phyloP scores from a whole-genome alignment of 1,284 basidiomycete genomes.

The Boletus subluridellus region DNA sequence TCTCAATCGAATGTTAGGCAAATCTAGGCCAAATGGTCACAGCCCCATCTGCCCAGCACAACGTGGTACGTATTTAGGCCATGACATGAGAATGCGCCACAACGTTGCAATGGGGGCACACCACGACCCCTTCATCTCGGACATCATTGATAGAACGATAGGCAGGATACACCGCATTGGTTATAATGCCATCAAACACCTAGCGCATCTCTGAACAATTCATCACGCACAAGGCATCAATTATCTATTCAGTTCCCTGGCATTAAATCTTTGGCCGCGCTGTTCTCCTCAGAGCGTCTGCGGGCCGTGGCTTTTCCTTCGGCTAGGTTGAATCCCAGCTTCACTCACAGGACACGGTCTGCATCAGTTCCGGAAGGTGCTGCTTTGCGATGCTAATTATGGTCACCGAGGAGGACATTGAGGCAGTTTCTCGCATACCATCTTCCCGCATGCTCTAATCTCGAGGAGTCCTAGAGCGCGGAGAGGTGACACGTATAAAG shows the following conservation, averaged over 20 bases:
- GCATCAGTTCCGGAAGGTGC: conserved; percentile 20
- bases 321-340: conserved; percentile 26
- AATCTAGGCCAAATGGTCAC: conserved; percentile 17
- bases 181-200: conserved; percentile 12
- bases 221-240: conserved; percentile 19
- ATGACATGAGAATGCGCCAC: conserved; percentile 30
- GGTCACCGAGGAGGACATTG: conserved; percentile 25
- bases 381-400: conserved; percentile 24
- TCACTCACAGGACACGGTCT: conserved; percentile 20
- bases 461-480: conserved; percentile 8
- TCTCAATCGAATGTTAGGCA: conserved; percentile 9
- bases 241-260: conserved; percentile 10
- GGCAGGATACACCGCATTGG: conserved; percentile 9
- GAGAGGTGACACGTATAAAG: conserved; percentile 24
- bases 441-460: conserved; percentile 17
- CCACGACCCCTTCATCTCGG: conserved; percentile 20
- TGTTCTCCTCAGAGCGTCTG: conserved; percentile 17
- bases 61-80: conserved; percentile 17
- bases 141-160: conserved; percentile 5
- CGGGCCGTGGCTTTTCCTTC: conserved; percentile 25
- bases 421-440: conserved; percentile 20
- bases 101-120: conserved; percentile 15
- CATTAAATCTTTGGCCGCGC: conserved; percentile 9
- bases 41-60: conserved; percentile 18
- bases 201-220: conserved; percentile 5